Conservation (phyloP, 192 early-diverging fungal species). For the Coemansia sp. region DNA sequence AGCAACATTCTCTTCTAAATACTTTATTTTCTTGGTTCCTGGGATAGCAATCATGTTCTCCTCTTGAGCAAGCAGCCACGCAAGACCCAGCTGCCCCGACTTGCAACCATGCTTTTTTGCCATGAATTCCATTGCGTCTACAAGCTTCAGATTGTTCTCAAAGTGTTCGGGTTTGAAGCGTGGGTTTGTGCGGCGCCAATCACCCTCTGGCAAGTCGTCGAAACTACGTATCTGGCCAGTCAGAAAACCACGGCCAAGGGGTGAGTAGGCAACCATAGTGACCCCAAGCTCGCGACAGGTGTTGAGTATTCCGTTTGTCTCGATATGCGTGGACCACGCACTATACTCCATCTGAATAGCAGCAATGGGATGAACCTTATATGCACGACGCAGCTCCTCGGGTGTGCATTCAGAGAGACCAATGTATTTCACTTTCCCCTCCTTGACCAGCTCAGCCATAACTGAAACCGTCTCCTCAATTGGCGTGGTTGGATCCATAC, state of each 20-base stretch:
- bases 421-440: conserved; percentile 65
- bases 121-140: conserved; percentile 51
- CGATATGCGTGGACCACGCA: conserved; percentile 64
- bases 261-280: conserved; percentile 71
- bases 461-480: conserved; percentile 35
- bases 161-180: conserved; percentile 66
- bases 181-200: conserved; percentile 56
- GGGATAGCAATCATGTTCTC: conserved; percentile 57
- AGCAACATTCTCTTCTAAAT: conserved; percentile 42
- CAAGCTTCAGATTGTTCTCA: conserved; percentile 60
- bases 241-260: conserved; percentile 66
- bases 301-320: conserved; percentile 65
- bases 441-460: conserved; percentile 67
- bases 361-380: conserved; percentile 70
- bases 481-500: conserved; percentile 59
- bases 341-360: conserved; percentile 56
- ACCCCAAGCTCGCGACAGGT: conserved; percentile 74
- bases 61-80: conserved; percentile 65
- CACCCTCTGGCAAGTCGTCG: conserved; percentile 57
- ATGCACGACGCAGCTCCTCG: conserved; percentile 63
- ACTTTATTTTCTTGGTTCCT: conserved; percentile 57
- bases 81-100: conserved; percentile 59
- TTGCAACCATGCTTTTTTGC: conserved; percentile 59
- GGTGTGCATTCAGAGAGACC: conserved; percentile 63
- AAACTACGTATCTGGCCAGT: too few species aligned